phyloP scores from a whole-genome alignment of 1,284 basidiomycete species.

The Athelia sp. region DNA sequence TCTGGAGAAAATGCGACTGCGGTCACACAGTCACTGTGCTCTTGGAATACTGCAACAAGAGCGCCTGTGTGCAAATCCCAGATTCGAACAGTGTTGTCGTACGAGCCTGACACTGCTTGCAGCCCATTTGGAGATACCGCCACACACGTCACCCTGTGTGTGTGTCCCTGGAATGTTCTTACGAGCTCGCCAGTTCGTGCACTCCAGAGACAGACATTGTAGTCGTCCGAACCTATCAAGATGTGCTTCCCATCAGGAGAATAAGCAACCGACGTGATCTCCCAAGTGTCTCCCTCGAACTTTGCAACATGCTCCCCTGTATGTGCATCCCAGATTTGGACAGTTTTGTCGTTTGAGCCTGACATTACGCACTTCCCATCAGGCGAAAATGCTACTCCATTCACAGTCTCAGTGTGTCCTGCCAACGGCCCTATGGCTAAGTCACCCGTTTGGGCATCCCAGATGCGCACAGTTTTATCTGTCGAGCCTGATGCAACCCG shows the following conservation, averaged over 20 bases:
- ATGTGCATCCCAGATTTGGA: slow-evolving; percentile 11
- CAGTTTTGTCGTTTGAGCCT: slow-evolving; percentile 12
- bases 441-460: slow-evolving; percentile 15
- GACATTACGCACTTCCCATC: slow-evolving; percentile 14
- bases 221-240: slow-evolving; percentile 16
- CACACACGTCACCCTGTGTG: slow-evolving; percentile 4
- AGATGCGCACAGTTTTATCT: slow-evolving; percentile 16
- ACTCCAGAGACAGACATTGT: slow-evolving; percentile 16
- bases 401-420: slow-evolving; percentile 10
- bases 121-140: slow-evolving; percentile 11
- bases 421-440: background rate
- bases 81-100: slow-evolving; percentile 10
- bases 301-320: slow-evolving; percentile 3
- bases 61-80: background rate
- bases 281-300: slow-evolving; percentile 13
- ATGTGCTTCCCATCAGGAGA: slow-evolving; percentile 17
- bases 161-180: slow-evolving; percentile 8
- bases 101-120: slow-evolving; percentile 20
- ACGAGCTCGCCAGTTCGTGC: slow-evolving; percentile 4
- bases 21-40: background rate
- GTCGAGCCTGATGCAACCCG: background rate
- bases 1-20: background rate
- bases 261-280: slow-evolving; percentile 17
- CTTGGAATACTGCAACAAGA: background rate
- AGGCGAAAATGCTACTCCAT: slow-evolving; percentile 10